Percentiles rank a stretch among this genome's conserved stretches.
These are phyloP conservation scores for Mortierella claussenii DNA, from an alignment of 192 early-diverging fungal genomes.

Conservation along the genomic window DNA sequence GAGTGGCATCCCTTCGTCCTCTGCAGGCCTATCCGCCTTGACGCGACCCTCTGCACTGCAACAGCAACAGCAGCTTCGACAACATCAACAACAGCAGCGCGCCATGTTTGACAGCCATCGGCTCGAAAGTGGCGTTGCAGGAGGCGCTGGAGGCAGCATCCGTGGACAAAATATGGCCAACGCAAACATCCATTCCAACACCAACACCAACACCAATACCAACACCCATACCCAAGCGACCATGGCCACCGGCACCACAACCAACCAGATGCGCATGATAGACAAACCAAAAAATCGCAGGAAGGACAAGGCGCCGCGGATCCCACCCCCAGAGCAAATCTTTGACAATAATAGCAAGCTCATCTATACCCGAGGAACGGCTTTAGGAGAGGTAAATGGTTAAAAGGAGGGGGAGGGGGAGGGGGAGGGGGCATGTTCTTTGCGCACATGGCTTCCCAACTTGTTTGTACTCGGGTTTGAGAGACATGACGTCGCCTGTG, in stretches of 20 bases:
- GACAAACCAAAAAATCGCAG: conserved; percentile 37
- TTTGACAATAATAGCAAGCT: conserved; percentile 38
- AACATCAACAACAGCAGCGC: conserved; percentile 5
- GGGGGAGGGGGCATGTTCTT: too few species aligned
- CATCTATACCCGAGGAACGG: conserved; percentile 48
- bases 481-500: too few species aligned
- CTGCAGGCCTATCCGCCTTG: too few species aligned
- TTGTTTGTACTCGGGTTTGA: too few species aligned
- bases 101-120: not conserved
- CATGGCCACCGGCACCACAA: conserved; percentile 17
- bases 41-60: not conserved
- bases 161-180: too few species aligned
- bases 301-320: conserved; percentile 51
- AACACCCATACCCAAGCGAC: conserved; percentile 22
- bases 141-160: too few species aligned
- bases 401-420: too few species aligned
- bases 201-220: conserved; percentile 17
- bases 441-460: too few species aligned
- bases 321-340: conserved; percentile 57
- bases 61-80: conserved; percentile 21
- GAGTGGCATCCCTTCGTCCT: too few species aligned
- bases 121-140: not conserved
- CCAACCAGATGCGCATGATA: conserved; percentile 13
- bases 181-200: too few species aligned
- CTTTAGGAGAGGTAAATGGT: conserved; percentile 68